Base-by-base conservation (phyloP, 2,329 filamentous ascomycete genomes). In the Talaromyces funiculosus region DNA sequence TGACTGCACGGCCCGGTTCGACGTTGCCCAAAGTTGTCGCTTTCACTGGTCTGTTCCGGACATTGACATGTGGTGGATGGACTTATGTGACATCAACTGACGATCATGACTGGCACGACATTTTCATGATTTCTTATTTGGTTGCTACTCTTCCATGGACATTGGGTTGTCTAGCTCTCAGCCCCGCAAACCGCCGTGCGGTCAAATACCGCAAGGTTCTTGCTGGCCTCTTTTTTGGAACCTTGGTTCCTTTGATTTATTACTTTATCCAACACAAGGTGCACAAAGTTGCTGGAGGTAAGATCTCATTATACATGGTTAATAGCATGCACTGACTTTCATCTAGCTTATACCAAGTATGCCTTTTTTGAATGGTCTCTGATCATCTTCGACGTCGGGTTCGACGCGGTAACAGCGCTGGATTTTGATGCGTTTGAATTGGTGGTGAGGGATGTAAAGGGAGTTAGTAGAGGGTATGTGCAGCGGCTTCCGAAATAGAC, bases 201-300 rank as follows among this genome's bases (percentile, higher is more conserved):
- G 83, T 97, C 72, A 92, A 89, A 77, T 96, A 95, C 75, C 85
- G 94, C 67, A 97, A 96, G 78, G 86, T 89, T 65, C 78, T 97
- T 58, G 91, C 90, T 3, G 81, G 84, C 33, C 82, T 87, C 42
- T 99, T 99, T 79, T 99, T 97, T 71, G 90, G 88, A 57, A 95
- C 92, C 4, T 82, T 99, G 31, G 83, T 97, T 53, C 92, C 92
- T 31, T 80, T 99, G 72, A 84, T 97, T 20, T 97, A 97, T 80
- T 99, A 92, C 74, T 99, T 97, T 73, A 96, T 99, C 65, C 94
- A 97, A 75, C 94, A 99, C 81, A 99, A 99, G 77, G 90, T 99
- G 57, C 92, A 99, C 74, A 90, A 88, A 62, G 86, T 97, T 63
- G 82, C 94, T 61, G 94, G 94, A 82, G 94, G 93, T 97, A 81